Conservation (phyloP, 805 yeast genomes). For the Spathaspora gorwiae region DNA sequence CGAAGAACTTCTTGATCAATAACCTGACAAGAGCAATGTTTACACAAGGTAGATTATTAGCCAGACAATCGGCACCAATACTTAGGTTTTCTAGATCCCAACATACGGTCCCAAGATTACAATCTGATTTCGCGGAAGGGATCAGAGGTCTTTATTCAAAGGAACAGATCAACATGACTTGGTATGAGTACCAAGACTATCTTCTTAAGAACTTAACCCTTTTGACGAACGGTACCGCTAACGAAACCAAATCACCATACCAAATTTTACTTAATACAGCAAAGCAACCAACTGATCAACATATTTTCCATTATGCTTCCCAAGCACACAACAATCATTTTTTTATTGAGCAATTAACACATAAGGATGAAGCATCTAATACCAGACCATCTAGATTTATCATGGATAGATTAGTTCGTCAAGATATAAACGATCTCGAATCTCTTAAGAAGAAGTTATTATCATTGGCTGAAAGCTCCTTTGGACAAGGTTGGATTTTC, state of each 20-base stretch:
- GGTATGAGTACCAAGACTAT: conserved; percentile 76
- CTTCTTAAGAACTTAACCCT: conserved; percentile 56
- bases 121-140: conserved; percentile 41
- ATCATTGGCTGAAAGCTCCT: conserved; percentile 46
- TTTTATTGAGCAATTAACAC: conserved; percentile 61
- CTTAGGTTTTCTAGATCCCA: conserved; percentile 25
- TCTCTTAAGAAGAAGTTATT: conserved; percentile 48
- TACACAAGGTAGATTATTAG: not conserved
- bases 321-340: conserved; percentile 91
- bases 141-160: conserved; percentile 62
- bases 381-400: conserved; percentile 36
- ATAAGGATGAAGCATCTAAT: conserved; percentile 23
- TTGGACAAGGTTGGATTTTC: conserved; percentile 74
- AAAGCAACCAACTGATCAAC: conserved; percentile 58
- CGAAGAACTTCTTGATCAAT: too few relatives aligned
- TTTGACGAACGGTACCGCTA: conserved; percentile 71
- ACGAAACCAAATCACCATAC: conserved; percentile 72
- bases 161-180: conserved; percentile 65
- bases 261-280: conserved; percentile 67
- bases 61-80: not conserved
- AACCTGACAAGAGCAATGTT: conserved; percentile 15
- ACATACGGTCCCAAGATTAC: conserved; percentile 63
- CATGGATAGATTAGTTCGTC: conserved; percentile 33
- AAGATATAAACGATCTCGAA: conserved; percentile 39
- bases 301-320: conserved; percentile 81